These are phyloP conservation scores for Selaginella tamariscina DNA, from an alignment of 75 land plant species.

Conservation along the genomic window DNA sequence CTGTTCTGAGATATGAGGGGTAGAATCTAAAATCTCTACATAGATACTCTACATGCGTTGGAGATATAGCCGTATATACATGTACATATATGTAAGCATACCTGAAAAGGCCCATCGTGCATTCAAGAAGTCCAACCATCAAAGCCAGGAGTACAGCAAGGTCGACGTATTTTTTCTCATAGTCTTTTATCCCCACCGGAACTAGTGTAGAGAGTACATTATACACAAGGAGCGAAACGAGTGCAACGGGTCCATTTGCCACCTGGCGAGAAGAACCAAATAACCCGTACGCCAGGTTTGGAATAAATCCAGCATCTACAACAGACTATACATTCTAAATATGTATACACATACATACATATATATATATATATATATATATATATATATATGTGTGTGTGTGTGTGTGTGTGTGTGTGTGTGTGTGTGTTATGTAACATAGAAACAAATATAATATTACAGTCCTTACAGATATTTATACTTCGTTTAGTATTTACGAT, in stretches of 20 bases:
- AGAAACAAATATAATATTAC: no score
- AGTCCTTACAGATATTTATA: no score
- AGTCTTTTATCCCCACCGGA: constrained; percentile 17
- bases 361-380: no score
- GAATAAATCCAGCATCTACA: constrained; percentile 88
- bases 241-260: constrained; percentile 88
- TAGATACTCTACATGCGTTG: no score
- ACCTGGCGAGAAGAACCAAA: constrained; percentile 98
- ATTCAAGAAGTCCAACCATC: constrained; percentile 85
- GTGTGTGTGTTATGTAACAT: no score
- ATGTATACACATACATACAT: no score
- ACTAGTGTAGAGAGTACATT: constrained; percentile 56
- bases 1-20: neutral
- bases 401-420: no score
- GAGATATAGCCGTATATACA: no score
- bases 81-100: no score
- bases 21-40: neutral
- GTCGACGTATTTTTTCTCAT: constrained; percentile 44
- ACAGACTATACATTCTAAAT: neutral
- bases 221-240: constrained; percentile 84
- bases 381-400: no score
- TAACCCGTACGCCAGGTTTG: constrained; percentile 69
- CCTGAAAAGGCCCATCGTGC: constrained; percentile 84
- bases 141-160: constrained; percentile 84
- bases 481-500: no score